Conservation (phyloP, 2,329 filamentous ascomycete genomes). For the Ceratocystis papillata region DNA sequence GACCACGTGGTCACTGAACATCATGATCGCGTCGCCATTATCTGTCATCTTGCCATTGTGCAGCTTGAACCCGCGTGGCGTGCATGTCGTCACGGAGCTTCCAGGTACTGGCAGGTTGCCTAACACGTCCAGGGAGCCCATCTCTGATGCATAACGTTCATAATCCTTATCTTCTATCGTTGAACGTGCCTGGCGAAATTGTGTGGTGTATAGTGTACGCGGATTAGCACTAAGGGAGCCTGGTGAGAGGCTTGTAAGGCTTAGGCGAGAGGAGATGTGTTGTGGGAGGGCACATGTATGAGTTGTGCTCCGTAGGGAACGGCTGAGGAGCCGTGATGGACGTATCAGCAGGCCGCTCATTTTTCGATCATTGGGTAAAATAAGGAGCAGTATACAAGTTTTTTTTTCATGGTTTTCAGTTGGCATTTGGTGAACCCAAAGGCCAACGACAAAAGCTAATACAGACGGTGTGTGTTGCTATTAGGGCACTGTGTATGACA, state of each 20-base stretch:
- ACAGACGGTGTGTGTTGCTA: not conserved
- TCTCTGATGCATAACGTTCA: conserved; percentile 16
- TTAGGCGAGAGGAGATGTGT: not conserved
- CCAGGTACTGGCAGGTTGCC: conserved; percentile 63
- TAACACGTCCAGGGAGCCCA: conserved; percentile 57
- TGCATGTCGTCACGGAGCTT: conserved; percentile 73
- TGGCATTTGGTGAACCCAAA: not conserved
- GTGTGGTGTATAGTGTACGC: not conserved
- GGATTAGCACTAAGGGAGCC: not conserved
- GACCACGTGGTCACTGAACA: conserved; percentile 82
- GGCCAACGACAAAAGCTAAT: not conserved
- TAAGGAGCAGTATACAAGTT: not conserved
- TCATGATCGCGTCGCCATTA: conserved; percentile 59
- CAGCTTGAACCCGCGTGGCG: conserved; percentile 72
- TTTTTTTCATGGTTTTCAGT: not conserved
- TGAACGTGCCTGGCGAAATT: not conserved
- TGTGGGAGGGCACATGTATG: not conserved
- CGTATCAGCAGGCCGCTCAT: not conserved
- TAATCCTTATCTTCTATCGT: not conserved
- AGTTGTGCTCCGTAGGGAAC: not conserved
- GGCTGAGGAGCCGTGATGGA: not conserved
- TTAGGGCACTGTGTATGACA: not conserved
- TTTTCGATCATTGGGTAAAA: not conserved
- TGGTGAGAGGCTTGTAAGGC: not conserved
- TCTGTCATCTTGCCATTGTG: conserved; percentile 66